phyloP scores from a whole-genome alignment of 2,329 filamentous ascomycete species.

The Alternaria tenuissima region DNA sequence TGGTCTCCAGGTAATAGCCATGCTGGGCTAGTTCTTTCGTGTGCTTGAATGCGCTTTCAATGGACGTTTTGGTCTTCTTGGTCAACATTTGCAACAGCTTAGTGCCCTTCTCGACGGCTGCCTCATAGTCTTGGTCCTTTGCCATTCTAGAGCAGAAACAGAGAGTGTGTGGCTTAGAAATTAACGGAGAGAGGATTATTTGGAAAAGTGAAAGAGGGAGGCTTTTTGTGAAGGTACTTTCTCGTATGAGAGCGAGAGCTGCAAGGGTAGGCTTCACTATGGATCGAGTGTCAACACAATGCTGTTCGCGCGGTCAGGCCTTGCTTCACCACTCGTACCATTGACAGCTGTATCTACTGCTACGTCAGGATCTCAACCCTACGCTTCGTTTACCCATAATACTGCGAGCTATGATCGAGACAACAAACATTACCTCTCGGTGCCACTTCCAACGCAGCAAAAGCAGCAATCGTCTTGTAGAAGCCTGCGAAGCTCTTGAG shows the following conservation, averaged over 20 bases:
- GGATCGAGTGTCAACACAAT: background rate
- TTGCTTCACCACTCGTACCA: background rate
- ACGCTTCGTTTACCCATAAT: background rate
- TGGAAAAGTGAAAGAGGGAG: background rate
- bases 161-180: too few species aligned
- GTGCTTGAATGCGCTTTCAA: background rate
- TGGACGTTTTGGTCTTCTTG: background rate
- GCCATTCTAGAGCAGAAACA: background rate
- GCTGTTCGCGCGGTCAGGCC: background rate
- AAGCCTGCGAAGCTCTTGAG: background rate
- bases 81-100: background rate
- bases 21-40: background rate
- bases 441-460: background rate
- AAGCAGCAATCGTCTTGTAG: background rate
- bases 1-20: background rate
- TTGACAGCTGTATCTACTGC: background rate
- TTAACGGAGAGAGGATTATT: background rate
- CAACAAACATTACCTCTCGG: background rate
- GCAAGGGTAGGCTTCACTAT: too few species aligned
- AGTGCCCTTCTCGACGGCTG: constrained; percentile 3
- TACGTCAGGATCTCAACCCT: background rate
- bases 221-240: background rate
- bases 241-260: background rate
- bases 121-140: constrained; percentile 1
- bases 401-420: background rate